These are phyloP conservation scores for Cucumis hystrix DNA, from an alignment of 306 rosid genomes.

Conservation along the genomic window DNA sequence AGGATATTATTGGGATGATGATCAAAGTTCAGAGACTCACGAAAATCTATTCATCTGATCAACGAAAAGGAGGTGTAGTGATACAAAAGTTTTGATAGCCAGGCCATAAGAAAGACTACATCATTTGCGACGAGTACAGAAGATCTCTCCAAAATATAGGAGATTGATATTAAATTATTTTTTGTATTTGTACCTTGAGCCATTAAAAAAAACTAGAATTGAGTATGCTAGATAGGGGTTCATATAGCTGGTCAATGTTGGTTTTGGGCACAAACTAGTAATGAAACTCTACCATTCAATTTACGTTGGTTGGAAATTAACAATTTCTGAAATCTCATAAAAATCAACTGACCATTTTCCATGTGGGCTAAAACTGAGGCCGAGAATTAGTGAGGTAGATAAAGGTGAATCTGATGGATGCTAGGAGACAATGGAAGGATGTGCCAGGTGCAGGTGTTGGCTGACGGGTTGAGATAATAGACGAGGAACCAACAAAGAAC, in stretches of 20 bases:
- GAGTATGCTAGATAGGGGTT: too few relatives aligned
- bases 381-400: not conserved
- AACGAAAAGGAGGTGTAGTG: too few relatives aligned
- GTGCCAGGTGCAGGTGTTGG: not conserved
- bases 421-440: not conserved
- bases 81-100: too few relatives aligned
- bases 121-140: not conserved
- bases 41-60: not conserved
- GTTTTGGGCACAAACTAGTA: too few relatives aligned
- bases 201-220: too few relatives aligned
- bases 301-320: too few relatives aligned
- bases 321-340: too few relatives aligned
- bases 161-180: not conserved
- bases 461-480: not conserved
- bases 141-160: not conserved
- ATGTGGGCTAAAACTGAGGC: not conserved
- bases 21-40: not conserved
- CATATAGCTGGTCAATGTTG: too few relatives aligned
- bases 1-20: not conserved
- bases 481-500: not conserved
- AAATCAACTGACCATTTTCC: not conserved
- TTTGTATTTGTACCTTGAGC: too few relatives aligned
- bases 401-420: not conserved
- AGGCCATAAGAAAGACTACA: not conserved
- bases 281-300: too few relatives aligned